A percentile compares a stretch with the other conserved stretches of the same genome.
Evolutionary conservation across 768 basidiomycete species (phyloP).

Genomic region (Psilocybe cubensis): DNA sequence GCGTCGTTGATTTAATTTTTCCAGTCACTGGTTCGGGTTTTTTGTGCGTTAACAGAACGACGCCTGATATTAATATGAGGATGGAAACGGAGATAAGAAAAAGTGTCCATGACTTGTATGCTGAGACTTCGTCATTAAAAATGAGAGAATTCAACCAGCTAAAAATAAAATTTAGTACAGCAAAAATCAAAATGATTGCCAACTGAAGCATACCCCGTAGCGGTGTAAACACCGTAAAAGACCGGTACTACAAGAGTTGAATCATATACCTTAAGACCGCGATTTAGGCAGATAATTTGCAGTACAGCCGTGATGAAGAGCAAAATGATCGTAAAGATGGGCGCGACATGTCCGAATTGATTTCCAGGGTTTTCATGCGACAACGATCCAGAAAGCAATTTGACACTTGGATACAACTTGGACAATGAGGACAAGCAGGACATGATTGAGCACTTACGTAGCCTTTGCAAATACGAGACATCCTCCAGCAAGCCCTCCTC

Average conservation of each 20-base stretch:
- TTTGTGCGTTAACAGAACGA: constrained; percentile 93
- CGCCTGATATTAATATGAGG: constrained; percentile 83
- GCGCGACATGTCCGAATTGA: constrained; percentile 81
- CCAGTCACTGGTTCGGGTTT: constrained; percentile 65
- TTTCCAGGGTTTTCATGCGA: constrained; percentile 85
- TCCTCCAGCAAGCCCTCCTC: constrained; percentile 88
- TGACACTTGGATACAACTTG: constrained; percentile 53
- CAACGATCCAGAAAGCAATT: constrained; percentile 74
- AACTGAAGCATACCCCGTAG: constrained; percentile 59
- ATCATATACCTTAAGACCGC: constrained; percentile 88
- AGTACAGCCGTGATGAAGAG: constrained; percentile 77
- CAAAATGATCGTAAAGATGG: constrained; percentile 75
- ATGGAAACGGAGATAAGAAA: constrained; percentile 90
- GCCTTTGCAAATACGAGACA: constrained; percentile 84
- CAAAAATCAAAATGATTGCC: neutral
- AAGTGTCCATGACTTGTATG: constrained; percentile 89
- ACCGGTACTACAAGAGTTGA: constrained; percentile 92
- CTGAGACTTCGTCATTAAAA: constrained; percentile 84
- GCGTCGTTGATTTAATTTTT: constrained; percentile 34
- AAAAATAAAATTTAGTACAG: constrained; percentile 10
- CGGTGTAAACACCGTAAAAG: constrained; percentile 93
- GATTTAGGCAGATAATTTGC: constrained; percentile 92
- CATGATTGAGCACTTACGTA: constrained; percentile 50
- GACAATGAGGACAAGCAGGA: neutral
- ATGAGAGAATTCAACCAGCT: constrained; percentile 59